Evolutionary conservation across 495 filamentous ascomycete species (phyloP), one percentile per base, ranked within the genome.

Genomic region (Neurospora cerealis): DNA sequence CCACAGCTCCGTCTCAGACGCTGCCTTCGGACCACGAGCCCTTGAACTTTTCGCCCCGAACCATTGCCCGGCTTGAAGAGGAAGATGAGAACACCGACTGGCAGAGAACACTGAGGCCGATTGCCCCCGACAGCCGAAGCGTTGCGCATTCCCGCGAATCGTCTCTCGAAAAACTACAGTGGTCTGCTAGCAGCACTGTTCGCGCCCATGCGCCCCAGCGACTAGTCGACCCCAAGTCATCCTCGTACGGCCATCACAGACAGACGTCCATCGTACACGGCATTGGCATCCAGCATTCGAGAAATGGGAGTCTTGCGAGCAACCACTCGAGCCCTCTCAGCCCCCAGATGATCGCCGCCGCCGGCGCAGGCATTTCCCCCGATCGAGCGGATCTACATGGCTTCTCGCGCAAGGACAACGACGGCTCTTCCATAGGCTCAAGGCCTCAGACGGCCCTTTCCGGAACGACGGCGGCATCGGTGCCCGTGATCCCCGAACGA

Each of bases 181-280:
- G 87, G 4, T 83, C 85, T 73, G 86, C 86, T 48, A 83, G 87
- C 76, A 85, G 78, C 62, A 74, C 79, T 21, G 48, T 80, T 62
- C 79, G 81, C 72, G 39, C 80, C 24, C 84, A 83, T 77, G 76
- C 77, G 60, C 75, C 83, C 73, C 74, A 96, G 81, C 88, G 93
- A 71, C 75, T 81, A 19, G 81, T 81, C 17, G 85, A 87, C 69
- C 82, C 81, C n/a, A 87, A 86, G 71, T 70, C 79, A 10, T 80
- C 80, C 1, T 81, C 91, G 15, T 96, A 98, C 83, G 92, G 91
- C 66, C 95, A 98, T 80, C 93, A 97, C 80, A 89, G 96, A 28
- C 93, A 99, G 81, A 93, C 94, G 1, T 97, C 95, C 37, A 97
- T 97, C 75, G 93, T 97, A 66, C 93, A 97, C 89, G 94, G 94